Conservation (phyloP, 2,329 filamentous ascomycete genomes). For the Cylindrodendrum hubeiense region DNA sequence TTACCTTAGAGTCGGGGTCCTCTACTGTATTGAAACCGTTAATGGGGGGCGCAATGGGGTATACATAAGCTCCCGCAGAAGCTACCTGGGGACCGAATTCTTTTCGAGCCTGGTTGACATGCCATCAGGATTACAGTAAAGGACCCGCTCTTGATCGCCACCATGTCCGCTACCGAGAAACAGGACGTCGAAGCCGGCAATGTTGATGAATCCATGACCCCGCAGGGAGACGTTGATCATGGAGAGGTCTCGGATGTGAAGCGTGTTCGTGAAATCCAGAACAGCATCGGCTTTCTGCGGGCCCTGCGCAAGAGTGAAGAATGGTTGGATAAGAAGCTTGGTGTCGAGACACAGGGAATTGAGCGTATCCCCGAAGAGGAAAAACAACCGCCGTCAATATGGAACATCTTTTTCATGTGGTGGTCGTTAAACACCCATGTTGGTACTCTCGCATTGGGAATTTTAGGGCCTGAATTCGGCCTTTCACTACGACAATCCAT, state of each 20-base stretch:
- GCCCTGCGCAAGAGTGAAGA: conserved; percentile 8
- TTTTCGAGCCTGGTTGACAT: neutral
- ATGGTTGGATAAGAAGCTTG: conserved; percentile 19
- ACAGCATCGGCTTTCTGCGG: neutral
- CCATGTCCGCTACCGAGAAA: conserved; percentile 18
- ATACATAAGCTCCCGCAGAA: conserved; percentile 10
- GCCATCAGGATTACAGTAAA: neutral
- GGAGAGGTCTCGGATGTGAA: conserved; percentile 6
- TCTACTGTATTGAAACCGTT: neutral
- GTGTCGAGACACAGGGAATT: conserved; percentile 20
- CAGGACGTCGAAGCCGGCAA: conserved; percentile 22
- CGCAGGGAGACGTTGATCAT: conserved; percentile 1
- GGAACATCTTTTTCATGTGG: conserved; percentile 24
- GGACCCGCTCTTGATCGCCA: neutral
- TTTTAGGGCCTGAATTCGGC: conserved; percentile 20
- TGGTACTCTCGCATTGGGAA: conserved; percentile 9
- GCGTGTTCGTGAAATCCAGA: conserved; percentile 14
- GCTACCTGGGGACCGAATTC: neutral
- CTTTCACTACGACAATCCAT: conserved; percentile 11
- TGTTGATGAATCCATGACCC: neutral
- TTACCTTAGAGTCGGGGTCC: conserved; percentile 1
- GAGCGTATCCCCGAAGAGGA: conserved; percentile 22
- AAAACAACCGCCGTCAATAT: conserved; percentile 19
- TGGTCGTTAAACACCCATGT: conserved; percentile 18
- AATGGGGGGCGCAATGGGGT: conserved; percentile 2